Base-by-base conservation (phyloP, 2,329 filamentous ascomycete species). In the Akanthomyces muscarius region DNA sequence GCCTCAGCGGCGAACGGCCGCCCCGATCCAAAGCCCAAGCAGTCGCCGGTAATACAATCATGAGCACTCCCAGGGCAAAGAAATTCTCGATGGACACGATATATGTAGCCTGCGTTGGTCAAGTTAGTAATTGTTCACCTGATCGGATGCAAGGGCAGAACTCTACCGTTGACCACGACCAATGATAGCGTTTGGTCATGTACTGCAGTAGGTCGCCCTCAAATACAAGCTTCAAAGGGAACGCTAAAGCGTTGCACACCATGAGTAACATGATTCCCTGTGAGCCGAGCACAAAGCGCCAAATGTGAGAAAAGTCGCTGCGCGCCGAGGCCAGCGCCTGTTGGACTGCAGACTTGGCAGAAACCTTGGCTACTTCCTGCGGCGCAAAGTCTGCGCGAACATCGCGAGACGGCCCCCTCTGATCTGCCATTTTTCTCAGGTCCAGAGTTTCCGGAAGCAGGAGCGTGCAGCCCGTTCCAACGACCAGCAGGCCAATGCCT, bases 151-250 rank as follows among this genome's bases (percentile, higher is more conserved):
- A 11, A 10, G 33, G n/a, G 10, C 33, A 41, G 13, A 11, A 25
- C 18, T 71, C 61, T 65, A 78, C 77, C 61, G 73, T 73, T 47
- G 75, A 77, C 78, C 80, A 81, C 8, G 75, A 76, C 76, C 82
- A 80, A 36, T 71, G 58, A 68, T 83, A 86, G 6, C 82, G 76
- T 54, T 78, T 80, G 1, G 79, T 80, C 61, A 81, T 75, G 67
- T 85, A 85, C 67, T 86, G 84, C 2, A 85, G 67, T 6, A 83
- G 64, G 25, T 75, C 74, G 28, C 73, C 70, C 0, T 72, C 47
- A 5, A 76, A 61, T 10, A 72, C 70, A 16, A 77, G 69, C 1
- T 69, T 68, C 18, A 78, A 65, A 0, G 72, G 69, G 10, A 63
- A 66, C n/a, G 63, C 69, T n/a, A 69, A 33, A 0, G 69, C 69